Percentiles rank a stretch among this genome's conserved stretches.
These are phyloP conservation scores for Candida jianshihensis DNA, from an alignment of 805 yeast species.

Conservation along the genomic window DNA sequence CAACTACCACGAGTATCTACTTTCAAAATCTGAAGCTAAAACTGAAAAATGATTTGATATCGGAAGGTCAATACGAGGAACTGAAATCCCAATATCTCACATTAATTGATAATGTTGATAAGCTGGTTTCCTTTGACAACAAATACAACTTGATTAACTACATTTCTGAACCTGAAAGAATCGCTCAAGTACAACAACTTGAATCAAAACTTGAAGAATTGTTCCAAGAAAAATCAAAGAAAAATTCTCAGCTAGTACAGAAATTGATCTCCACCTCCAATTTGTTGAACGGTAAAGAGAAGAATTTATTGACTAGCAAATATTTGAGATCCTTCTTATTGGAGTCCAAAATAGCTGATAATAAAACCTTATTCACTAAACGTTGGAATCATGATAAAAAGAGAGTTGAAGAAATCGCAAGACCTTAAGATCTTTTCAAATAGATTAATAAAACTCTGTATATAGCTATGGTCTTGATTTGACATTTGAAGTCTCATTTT, in stretches of 20 bases:
- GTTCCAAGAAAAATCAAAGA: constrained; percentile 15
- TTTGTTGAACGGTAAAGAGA: constrained; percentile 26
- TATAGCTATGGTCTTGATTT: constrained; percentile 1
- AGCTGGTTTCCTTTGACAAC: constrained; percentile 41
- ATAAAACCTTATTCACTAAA: constrained; percentile 42
- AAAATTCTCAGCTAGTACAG: constrained; percentile 31
- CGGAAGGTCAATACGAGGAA: constrained; percentile 25
- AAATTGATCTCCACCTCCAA: constrained; percentile 33
- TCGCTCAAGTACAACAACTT: constrained; percentile 20
- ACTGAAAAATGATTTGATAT: constrained; percentile 12
- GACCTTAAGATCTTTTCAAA: constrained; percentile 39
- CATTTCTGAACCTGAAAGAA: constrained; percentile 28
- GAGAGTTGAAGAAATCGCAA: constrained; percentile 44
- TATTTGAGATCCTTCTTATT: constrained; percentile 55
- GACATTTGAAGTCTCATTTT: constrained; percentile 26
- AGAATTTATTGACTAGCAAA: constrained; percentile 25
- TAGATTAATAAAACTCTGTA: background rate
- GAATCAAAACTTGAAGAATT: constrained; percentile 9
- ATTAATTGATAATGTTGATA: constrained; percentile 34
- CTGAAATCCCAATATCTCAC: constrained; percentile 26
- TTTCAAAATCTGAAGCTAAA: constrained; percentile 32
- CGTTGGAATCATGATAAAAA: constrained; percentile 56
- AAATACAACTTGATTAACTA: constrained; percentile 32
- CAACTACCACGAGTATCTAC: constrained; percentile 47
- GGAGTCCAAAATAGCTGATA: constrained; percentile 39